phyloP scores from a whole-genome alignment of 176 grass and related monocot species.

The Rhynchospora pubera region DNA sequence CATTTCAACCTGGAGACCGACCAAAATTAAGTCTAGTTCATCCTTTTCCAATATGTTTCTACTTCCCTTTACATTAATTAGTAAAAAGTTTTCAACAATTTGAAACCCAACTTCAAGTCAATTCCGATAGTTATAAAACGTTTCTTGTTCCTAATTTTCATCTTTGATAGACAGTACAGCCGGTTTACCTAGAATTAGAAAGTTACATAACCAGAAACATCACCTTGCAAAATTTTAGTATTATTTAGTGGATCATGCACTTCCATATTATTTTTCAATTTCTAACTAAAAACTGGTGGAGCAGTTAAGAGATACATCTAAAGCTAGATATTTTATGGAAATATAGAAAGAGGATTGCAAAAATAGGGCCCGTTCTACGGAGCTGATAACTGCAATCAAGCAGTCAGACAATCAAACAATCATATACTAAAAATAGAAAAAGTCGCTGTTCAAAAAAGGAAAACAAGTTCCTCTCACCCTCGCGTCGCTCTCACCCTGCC shows the following conservation, averaged over 20 bases:
- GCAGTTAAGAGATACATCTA: background rate
- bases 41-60: background rate
- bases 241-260: background rate
- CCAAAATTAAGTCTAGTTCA: background rate
- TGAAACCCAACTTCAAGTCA: background rate
- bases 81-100: background rate
- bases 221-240: background rate
- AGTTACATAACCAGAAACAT: background rate
- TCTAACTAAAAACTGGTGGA: no score
- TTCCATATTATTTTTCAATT: background rate
- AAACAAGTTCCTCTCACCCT: no score
- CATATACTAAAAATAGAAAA: no score
- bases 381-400: no score
- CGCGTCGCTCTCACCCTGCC: no score
- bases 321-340: background rate
- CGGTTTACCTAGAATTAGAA: background rate
- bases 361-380: no score
- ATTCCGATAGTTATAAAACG: background rate
- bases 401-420: no score
- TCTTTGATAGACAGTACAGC: background rate
- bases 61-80: background rate
- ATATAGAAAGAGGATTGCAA: background rate
- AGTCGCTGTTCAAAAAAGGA: no score
- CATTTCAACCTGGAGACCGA: background rate
- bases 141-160: background rate